Base-by-base conservation (phyloP, 495 filamentous ascomycete genomes). In the Annulohypoxylon nitens region DNA sequence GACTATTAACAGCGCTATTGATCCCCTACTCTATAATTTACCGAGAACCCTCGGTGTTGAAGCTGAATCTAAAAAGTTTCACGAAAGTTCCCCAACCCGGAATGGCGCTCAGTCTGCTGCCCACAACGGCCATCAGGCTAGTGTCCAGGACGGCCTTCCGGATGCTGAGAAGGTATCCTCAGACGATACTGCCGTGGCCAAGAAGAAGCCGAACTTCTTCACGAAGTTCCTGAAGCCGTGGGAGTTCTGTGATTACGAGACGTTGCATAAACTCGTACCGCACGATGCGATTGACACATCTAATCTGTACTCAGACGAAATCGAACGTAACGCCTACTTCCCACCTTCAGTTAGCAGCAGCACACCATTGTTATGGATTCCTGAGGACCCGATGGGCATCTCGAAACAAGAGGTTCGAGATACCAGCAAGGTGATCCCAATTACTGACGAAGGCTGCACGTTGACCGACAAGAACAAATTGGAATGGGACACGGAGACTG, bases 311-410 rank as follows among this genome's bases (percentile, higher is more conserved):
- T 50, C 86, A 0, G 83, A 86, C 0, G 88, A 91, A 48, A 80
- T 87, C 3, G 89, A 89, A 78, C 79, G 81, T 1, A 86, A 93
- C 61, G 94, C 93, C 1, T 97, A 97, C 82, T 86, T 86, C 80
- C 90, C 95, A 60, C 94, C 95, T 2, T 84, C 89, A 5, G 87
- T 97, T 65, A 88, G 75, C 9, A 84, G 89, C 9, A 77, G 82
- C 64, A 85, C 90, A 1, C 92, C 93, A 23, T 80, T 95, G 43
- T 84, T 98, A 30, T 97, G 95, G 95, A 90, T 98, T 64, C 93
- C 94, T 5, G 85, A 86, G 55, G 95, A 98, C 75, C 80, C 85
- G 1, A 83, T 90, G 64, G 95, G 95, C 55, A 86, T 97, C 45
- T 92, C 89, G 47, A 86, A 85, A 79, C 90, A 95, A 81, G 95